Conservation (phyloP, 768 basidiomycete species). For the Tephrocybe sp. region DNA sequence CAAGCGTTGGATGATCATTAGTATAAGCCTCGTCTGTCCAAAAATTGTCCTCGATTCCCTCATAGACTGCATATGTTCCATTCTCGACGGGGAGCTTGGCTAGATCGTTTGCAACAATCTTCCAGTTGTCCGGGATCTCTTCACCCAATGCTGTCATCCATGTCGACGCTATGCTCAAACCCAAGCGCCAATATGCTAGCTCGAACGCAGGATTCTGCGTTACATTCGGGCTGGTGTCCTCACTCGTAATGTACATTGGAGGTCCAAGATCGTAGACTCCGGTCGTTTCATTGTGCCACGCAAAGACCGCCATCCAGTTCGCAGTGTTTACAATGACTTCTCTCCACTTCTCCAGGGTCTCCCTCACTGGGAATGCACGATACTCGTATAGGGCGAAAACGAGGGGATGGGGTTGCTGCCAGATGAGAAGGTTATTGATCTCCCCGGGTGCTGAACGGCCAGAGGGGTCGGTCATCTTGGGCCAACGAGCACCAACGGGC, state of each 20-base stretch:
- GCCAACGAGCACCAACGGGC: constrained; percentile 57
- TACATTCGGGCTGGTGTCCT: constrained; percentile 55
- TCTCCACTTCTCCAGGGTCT: constrained; percentile 50
- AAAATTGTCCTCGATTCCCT: constrained; percentile 51
- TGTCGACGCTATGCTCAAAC: constrained; percentile 44
- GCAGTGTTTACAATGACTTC: constrained; percentile 52
- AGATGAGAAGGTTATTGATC: constrained; percentile 63
- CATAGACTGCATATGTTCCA: constrained; percentile 54
- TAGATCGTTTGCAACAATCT: constrained; percentile 41
- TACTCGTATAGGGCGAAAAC: constrained; percentile 60
- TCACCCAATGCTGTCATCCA: constrained; percentile 49
- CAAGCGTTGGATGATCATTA: constrained; percentile 59
- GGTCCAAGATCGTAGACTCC: constrained; percentile 56
- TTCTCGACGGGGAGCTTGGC: constrained; percentile 53
- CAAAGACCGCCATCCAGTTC: constrained; percentile 60
- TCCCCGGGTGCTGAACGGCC: constrained; percentile 59
- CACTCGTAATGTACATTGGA: constrained; percentile 57
- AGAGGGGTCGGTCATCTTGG: constrained; percentile 63
- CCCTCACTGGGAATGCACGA: constrained; percentile 39
- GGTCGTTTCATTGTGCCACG: constrained; percentile 49
- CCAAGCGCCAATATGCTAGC: constrained; percentile 57
- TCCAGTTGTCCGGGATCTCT: constrained; percentile 42
- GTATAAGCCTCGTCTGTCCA: constrained; percentile 52
- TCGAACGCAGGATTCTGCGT: constrained; percentile 61
- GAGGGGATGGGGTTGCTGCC: constrained; percentile 62